A percentile compares a stretch with the other conserved stretches of the same genome.
Conservation (phyloP, 768 basidiomycete species). For the Lyophyllum atratum region DNA sequence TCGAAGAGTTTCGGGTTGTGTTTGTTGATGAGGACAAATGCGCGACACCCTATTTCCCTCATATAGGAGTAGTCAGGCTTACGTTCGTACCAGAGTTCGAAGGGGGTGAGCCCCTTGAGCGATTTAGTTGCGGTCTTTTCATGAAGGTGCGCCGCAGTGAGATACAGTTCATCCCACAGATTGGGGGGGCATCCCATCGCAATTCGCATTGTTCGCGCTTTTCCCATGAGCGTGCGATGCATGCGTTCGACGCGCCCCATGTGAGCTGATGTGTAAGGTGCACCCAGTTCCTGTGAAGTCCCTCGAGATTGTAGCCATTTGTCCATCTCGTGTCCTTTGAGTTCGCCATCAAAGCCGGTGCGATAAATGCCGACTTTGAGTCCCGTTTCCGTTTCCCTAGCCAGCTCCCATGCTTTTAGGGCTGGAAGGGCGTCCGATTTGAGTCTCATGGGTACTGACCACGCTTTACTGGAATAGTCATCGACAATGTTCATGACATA, state of each 20-base stretch:
- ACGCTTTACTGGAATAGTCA: background rate
- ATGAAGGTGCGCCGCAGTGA: constrained; percentile 21
- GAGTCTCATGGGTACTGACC: constrained; percentile 26
- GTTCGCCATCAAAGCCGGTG: constrained; percentile 23
- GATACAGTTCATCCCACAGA: constrained; percentile 30
- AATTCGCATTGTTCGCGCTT: constrained; percentile 27
- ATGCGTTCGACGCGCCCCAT: constrained; percentile 34
- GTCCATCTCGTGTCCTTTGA: constrained; percentile 11
- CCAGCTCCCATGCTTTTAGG: constrained; percentile 30
- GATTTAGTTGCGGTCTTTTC: constrained; percentile 7
- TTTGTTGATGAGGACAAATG: constrained; percentile 35
- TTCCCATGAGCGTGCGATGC: constrained; percentile 29
- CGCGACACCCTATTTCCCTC: constrained; percentile 33
- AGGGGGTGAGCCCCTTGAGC: constrained; percentile 16
- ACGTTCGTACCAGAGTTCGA: constrained; percentile 18
- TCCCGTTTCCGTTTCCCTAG: constrained; percentile 21
- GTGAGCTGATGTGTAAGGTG: constrained; percentile 32
- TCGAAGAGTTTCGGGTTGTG: constrained; percentile 27
- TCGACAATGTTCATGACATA: background rate
- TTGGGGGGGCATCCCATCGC: constrained; percentile 21
- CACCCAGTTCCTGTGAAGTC: constrained; percentile 17
- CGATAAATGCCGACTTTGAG: background rate
- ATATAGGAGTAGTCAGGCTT: constrained; percentile 31
- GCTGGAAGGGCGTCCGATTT: constrained; percentile 25
- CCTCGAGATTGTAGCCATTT: constrained; percentile 17